Evolutionary conservation across 2,329 filamentous ascomycete species (phyloP).

Genomic region (Neophaeococcomyces mojaviensis): DNA sequence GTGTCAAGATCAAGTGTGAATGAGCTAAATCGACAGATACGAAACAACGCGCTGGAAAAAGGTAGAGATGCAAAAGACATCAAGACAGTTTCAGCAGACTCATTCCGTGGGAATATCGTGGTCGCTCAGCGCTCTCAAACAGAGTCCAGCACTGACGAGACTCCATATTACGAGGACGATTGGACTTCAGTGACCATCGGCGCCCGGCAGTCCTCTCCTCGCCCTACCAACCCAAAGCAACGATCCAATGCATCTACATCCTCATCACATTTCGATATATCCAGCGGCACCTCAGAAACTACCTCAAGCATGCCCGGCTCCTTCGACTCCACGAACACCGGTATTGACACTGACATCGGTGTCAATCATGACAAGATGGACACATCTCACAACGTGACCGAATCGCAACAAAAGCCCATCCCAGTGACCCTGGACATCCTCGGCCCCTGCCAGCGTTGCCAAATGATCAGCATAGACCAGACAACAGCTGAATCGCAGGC

Average conservation of each 20-base stretch:
- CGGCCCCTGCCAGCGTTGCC: conserved; percentile 78
- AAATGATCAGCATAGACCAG: conserved; percentile 95
- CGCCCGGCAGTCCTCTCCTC: conserved; percentile 33
- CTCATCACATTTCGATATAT: no score
- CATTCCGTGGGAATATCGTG: conserved; percentile 86
- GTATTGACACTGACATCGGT: no score
- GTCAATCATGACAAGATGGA: no score
- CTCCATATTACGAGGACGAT: conserved; percentile 70
- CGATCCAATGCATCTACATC: no score
- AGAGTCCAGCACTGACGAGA: conserved; percentile 26
- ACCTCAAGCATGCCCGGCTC: background rate
- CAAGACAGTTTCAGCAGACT: conserved; percentile 55
- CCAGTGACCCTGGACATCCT: conserved; percentile 49
- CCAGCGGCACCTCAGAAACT: background rate
- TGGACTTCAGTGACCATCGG: conserved; percentile 65
- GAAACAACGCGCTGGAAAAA: conserved; percentile 47
- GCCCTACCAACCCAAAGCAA: background rate
- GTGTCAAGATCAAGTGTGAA: conserved; percentile 75
- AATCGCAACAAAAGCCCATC: background rate
- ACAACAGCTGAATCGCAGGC: conserved; percentile 66
- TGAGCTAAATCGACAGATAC: conserved; percentile 66
- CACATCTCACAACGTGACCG: conserved; percentile 14
- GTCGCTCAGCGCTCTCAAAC: conserved; percentile 43
- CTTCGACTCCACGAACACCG: background rate
- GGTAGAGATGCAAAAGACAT: conserved; percentile 30